Evolutionary conservation across 169 alveolate species (phyloP).

Genomic region (Babesia ovata): DNA sequence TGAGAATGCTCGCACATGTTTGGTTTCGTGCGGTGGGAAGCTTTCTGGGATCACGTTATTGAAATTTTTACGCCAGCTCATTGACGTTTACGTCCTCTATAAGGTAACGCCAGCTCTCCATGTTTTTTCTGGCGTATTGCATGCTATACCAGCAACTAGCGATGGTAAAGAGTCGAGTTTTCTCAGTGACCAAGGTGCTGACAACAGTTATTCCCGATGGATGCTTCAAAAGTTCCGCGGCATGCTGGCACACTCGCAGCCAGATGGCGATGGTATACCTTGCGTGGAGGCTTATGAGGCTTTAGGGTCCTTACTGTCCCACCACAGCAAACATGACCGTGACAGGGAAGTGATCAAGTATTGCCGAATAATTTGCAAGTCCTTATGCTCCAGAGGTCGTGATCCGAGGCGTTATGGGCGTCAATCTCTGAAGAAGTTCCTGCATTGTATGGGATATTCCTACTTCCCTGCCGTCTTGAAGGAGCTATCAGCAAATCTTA

Average conservation of each 20-base stretch:
- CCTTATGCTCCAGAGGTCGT: constrained; percentile 29
- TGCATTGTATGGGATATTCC: constrained; percentile 29
- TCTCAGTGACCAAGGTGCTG: neutral
- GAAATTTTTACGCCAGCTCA: constrained; percentile 34
- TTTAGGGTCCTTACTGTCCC: constrained; percentile 38
- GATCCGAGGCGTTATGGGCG: constrained; percentile 46
- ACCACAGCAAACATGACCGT: constrained; percentile 10
- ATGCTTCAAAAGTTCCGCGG: constrained; percentile 18
- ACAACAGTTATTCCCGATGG: neutral
- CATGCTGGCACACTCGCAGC: constrained; percentile 22
- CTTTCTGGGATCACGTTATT: constrained; percentile 16
- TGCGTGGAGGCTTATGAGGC: constrained; percentile 43
- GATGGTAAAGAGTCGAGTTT: neutral
- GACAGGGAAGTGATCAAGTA: constrained; percentile 35
- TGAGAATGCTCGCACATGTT: constrained; percentile 30
- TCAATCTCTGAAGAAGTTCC: constrained; percentile 24
- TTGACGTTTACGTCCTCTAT: constrained; percentile 17
- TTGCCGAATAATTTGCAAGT: constrained; percentile 41
- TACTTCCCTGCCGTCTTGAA: constrained; percentile 29
- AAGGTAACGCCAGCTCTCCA: constrained; percentile 10
- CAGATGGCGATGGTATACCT: constrained; percentile 36
- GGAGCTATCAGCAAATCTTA: constrained; percentile 35
- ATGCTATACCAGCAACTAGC: neutral
- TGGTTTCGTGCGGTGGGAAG: constrained; percentile 19
- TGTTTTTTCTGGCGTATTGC: constrained; percentile 23